Evolutionary conservation across 139 green algal species (phyloP), one percentile per base, ranked within the genome.

Genomic region (Chlamydomonas schloesseri): DNA sequence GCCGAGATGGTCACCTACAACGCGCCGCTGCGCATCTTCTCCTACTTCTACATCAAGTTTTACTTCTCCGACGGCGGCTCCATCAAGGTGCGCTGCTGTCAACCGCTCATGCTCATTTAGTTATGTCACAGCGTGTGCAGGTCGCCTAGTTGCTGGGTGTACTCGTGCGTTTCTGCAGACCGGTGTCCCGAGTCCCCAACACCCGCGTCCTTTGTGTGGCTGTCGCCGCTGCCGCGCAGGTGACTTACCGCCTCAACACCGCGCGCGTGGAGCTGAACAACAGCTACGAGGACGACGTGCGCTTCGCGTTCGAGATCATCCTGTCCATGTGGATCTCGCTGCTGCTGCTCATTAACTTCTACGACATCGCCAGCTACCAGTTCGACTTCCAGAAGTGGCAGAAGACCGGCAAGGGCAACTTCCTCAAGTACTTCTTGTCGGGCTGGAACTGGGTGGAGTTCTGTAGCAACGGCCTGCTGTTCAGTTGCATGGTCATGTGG

Each of bases 1-100:
- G 92, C 89, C 17, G 91, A 97, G 86, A 68, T 97, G 47, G 89
- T 98, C 46, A 97, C 94, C 18, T 97, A 98, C 94, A 98, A 98
- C 86, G 88, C 93, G 13, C 92, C 95, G 73, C 92, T 98, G 67
- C 91, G 89, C 71, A 90, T 96, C 42, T 98, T 97, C 88, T 88
- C 85, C 62, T 92, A 92, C 81, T 85, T 84, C 29, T 73, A 72
- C 31, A 67, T 88, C 34, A 76, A 76, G 18, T 86, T 86, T 23
- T 58, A 47, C 28, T 86, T 96, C 88, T 91, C 78, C 20, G 91
- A 94, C 37, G 93, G 93, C 8, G 95, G 95, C 58, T 93, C 90
- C 83, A 96, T 98, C 74, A 80, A 92, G 76, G 90, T 94, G 58
- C 14, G 84, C 2, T 3, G 9, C n/a, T n/a, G n/a, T n/a, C n/a